These are phyloP conservation scores for Daldinia loculata DNA, from an alignment of 495 filamentous ascomycete species.

Conservation along the genomic window DNA sequence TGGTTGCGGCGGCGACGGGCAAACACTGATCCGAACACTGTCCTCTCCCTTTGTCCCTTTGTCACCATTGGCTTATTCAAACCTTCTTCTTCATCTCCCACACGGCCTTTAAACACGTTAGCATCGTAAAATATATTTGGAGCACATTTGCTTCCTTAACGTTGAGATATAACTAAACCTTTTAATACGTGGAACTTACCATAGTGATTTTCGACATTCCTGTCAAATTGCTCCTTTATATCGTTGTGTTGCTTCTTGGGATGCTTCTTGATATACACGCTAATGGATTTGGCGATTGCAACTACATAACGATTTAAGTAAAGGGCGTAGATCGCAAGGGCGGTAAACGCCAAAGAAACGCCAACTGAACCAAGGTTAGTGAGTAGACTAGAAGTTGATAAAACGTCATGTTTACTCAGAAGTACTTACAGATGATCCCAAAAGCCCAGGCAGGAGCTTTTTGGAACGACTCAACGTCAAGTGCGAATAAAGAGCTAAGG, in stretches of 20 bases:
- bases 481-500: slow-evolving; percentile 19
- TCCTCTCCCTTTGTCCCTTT: no score
- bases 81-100: not conserved
- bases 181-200: not conserved
- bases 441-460: slow-evolving; percentile 12
- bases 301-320: not conserved
- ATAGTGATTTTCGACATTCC: not conserved
- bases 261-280: not conserved
- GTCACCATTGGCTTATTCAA: no score
- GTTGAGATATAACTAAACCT: not conserved
- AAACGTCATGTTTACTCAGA: not conserved
- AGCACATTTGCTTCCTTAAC: not conserved
- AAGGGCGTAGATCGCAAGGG: not conserved
- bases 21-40: no score
- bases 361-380: slow-evolving; percentile 9
- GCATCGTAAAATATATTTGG: not conserved
- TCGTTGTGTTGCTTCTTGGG: no score
- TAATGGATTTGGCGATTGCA: not conserved
- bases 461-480: not conserved
- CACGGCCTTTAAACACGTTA: not conserved
- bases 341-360: not conserved
- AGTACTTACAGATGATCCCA: slow-evolving; percentile 11
- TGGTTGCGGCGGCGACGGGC: no score
- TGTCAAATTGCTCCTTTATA: no score
- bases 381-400: not conserved